Conservation (phyloP, 768 basidiomycete genomes). For the Tylopilus intermedius region DNA sequence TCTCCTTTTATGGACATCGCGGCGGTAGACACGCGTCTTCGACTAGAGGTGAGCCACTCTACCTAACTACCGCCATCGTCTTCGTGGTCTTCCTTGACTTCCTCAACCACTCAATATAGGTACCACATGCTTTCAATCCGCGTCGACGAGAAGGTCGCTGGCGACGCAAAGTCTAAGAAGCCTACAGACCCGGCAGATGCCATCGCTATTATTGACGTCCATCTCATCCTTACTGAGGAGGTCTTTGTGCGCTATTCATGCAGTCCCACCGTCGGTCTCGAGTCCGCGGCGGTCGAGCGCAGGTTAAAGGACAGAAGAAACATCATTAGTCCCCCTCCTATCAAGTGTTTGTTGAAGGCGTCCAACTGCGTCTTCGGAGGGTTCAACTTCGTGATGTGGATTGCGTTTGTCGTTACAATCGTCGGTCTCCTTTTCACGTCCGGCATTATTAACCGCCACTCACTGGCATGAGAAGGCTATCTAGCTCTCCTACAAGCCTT, state of each 20-base stretch:
- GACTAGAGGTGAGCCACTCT: no score
- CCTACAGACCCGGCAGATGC: constrained; percentile 32
- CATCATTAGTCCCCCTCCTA: constrained; percentile 42
- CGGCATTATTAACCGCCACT: not conserved
- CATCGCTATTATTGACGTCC: constrained; percentile 21
- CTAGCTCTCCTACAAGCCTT: constrained; percentile 43
- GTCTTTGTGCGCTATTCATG: constrained; percentile 39
- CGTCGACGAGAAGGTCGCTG: constrained; percentile 27
- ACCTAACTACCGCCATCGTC: no score
- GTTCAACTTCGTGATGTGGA: constrained; percentile 52
- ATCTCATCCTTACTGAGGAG: constrained; percentile 34
- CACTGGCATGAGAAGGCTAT: constrained; percentile 10
- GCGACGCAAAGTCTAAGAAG: constrained; percentile 4
- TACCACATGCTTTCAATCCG: constrained; percentile 43
- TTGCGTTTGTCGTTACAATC: constrained; percentile 43
- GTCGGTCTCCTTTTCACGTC: constrained; percentile 13
- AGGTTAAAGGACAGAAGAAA: constrained; percentile 38
- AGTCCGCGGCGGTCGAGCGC: constrained; percentile 36
- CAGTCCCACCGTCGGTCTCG: constrained; percentile 42
- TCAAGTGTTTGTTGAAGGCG: constrained; percentile 44
- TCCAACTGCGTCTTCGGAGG: constrained; percentile 52
- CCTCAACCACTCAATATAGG: constrained; percentile 8
- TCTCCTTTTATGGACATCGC: no score
- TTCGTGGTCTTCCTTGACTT: no score
- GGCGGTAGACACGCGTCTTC: no score